Base-by-base conservation (phyloP, 2,329 filamentous ascomycete species). In the Aspergillus aculeatus region DNA sequence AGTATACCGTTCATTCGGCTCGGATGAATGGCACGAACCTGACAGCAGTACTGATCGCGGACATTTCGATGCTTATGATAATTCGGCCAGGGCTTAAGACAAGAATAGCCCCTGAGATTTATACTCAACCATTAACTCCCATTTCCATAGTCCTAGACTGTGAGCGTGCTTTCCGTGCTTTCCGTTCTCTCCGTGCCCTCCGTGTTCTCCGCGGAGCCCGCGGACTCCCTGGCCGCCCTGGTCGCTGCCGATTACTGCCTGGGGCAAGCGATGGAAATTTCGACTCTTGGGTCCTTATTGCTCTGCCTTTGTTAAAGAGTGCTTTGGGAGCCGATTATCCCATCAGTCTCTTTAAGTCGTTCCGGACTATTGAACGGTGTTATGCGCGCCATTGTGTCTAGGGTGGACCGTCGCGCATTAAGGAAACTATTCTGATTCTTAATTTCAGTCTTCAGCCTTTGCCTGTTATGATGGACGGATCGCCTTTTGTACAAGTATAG, bases 151-250 rank as follows among this genome's bases (percentile, higher is more conserved):
- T 14, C 7, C 32, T 44, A 23, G 19, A 14, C 14, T 31, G 48
- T 16, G 21, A 21, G 32, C 32, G 16, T 29, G 49, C 56, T 57
- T 50, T 61, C 50, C 19, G 5, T 21, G 29, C 21, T 19, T 2
- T 24, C 32, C 41, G 24, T 16, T 29, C n/a, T 26, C 7, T 26
- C 54, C 54, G 50, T 19, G 32, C n/a, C 32, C 19, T 29, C 62
- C 63, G 61, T 49, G 65, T n/a, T 35, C 38, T 6, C 64, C 65
- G 60, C 61, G 65, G 65, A 59, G 26, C 48, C 62, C 64, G 60
- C 61, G 63, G 61, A 29, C 38, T 51, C 5, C 61, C 11, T 58
- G 59, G 56, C 49, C 19, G 32, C 14, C 49, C 38, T 16, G 16
- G 16, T 19, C 38, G 5, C 7, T 19, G 6, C 38, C 6, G 14